phyloP scores from a whole-genome alignment of 805 yeast species.

The Lachancea nothofagi region DNA sequence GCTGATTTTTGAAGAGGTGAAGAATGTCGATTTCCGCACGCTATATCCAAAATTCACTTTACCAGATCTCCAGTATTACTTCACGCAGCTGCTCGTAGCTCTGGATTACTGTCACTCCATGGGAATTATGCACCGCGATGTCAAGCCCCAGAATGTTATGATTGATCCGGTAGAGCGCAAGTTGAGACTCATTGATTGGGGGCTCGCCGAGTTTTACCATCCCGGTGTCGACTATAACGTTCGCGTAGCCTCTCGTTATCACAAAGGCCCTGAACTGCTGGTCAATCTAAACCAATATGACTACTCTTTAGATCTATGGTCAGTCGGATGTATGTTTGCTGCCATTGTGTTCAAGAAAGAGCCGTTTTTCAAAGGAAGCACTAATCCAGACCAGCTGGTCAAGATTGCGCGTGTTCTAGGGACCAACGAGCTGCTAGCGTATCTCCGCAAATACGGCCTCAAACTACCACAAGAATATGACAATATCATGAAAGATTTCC shows the following conservation, averaged over 20 bases:
- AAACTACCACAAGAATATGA: constrained; percentile 74
- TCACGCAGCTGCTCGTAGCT: constrained; percentile 75
- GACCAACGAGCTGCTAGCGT: constrained; percentile 64
- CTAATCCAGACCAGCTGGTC: constrained; percentile 86
- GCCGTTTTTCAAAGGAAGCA: constrained; percentile 88
- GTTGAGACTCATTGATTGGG: constrained; percentile 87
- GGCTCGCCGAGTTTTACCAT: constrained; percentile 88
- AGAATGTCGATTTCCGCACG: constrained; percentile 81
- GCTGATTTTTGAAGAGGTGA: constrained; percentile 75
- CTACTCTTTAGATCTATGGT: constrained; percentile 86
- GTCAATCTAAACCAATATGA: constrained; percentile 81
- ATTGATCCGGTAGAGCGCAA: constrained; percentile 64
- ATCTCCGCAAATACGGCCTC: constrained; percentile 64
- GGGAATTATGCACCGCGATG: constrained; percentile 95
- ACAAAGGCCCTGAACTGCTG: constrained; percentile 86
- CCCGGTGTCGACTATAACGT: constrained; percentile 86
- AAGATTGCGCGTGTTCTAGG: constrained; percentile 87
- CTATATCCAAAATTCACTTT: constrained; percentile 76
- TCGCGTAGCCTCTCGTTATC: constrained; percentile 86
- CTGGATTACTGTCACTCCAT: constrained; percentile 84
- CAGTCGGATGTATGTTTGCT: constrained; percentile 87
- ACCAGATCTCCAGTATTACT: constrained; percentile 73
- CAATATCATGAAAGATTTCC: constrained; percentile 59
- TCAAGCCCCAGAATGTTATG: constrained; percentile 91
- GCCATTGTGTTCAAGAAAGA: constrained; percentile 83